These are phyloP conservation scores for Populus trichocarpa DNA, from an alignment of 441 rosid genomes.

Conservation along the genomic window DNA sequence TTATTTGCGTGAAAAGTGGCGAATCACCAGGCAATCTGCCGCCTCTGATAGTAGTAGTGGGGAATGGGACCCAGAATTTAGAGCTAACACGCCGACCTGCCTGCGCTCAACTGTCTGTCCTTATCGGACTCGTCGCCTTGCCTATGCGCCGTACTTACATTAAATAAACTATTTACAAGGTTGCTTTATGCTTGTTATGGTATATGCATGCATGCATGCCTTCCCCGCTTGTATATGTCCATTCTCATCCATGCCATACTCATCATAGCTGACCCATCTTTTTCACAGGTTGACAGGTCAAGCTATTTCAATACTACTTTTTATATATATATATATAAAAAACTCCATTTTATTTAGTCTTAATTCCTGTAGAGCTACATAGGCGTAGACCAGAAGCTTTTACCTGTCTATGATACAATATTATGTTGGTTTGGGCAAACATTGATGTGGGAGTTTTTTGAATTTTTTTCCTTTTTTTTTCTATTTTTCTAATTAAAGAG, in stretches of 20 bases:
- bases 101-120: conserved; percentile 39
- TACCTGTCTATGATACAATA: neutral
- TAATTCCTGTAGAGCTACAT: too few species aligned
- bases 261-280: neutral
- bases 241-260: neutral
- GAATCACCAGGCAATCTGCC: conserved; percentile 20
- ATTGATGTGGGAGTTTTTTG: too few species aligned
- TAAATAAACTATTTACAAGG: neutral
- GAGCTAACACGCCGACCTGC: conserved; percentile 24
- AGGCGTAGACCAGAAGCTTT: too few species aligned
- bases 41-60: neutral
- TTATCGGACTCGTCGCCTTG: conserved; percentile 31
- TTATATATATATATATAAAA: too few species aligned
- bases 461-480: too few species aligned
- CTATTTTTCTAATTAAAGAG: too few species aligned
- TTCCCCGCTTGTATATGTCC: neutral
- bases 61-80: conserved; percentile 12
- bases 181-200: neutral
- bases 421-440: too few species aligned
- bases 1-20: conserved; percentile 25
- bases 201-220: neutral
- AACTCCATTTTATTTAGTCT: too few species aligned
- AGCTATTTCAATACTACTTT: neutral
- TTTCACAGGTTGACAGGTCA: neutral
- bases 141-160: conserved; percentile 20